phyloP scores from a whole-genome alignment of 352 stramenopile genomes.

The Pythium chondricola region DNA sequence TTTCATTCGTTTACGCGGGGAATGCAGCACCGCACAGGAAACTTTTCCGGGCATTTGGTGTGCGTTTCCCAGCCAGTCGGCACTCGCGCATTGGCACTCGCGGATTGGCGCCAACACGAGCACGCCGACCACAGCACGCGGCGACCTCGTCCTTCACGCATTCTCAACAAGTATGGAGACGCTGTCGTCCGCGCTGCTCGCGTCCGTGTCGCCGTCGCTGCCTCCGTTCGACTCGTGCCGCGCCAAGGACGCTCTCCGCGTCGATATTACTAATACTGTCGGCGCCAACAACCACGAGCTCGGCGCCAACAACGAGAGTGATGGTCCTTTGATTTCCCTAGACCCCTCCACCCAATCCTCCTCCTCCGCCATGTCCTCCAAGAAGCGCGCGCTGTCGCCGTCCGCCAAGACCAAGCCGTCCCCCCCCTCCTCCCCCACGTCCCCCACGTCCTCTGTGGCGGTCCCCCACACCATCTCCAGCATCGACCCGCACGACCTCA shows the following conservation, averaged over 20 bases:
- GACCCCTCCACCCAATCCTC: neutral
- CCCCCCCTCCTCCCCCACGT: neutral
- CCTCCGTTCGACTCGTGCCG: neutral
- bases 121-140: no score
- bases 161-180: neutral
- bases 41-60: constrained; percentile 8
- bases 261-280: no score
- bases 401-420: neutral
- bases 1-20: constrained; percentile 11
- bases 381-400: constrained; percentile 23
- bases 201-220: neutral
- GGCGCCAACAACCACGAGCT: neutral
- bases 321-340: neutral
- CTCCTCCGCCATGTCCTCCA: neutral
- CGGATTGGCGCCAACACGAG: no score
- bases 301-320: constrained; percentile 10
- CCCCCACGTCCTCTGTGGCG: neutral
- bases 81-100: no score
- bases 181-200: neutral
- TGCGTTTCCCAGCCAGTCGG: constrained; percentile 10
- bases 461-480: neutral
- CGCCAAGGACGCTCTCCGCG: neutral
- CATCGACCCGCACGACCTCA: constrained; percentile 64
- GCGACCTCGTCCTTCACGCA: no score
- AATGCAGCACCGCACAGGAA: constrained; percentile 8